A percentile compares a stretch with the other conserved stretches of the same genome.
These are phyloP conservation scores for Pichia sp. DNA, from an alignment of 1,139 yeast genomes.

Conservation along the genomic window DNA sequence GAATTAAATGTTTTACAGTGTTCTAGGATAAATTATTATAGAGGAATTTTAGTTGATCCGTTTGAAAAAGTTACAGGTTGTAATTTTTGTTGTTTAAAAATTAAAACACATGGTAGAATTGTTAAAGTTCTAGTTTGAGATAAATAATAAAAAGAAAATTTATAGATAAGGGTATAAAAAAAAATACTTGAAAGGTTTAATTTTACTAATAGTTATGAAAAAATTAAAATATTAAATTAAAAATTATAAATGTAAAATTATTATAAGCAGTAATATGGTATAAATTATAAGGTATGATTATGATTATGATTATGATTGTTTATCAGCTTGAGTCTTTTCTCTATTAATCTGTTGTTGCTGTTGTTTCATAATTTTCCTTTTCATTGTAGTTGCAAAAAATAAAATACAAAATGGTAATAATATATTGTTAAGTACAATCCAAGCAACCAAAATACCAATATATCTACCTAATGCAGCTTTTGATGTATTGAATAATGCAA, in stretches of 20 bases:
- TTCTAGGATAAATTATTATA: constrained; percentile 38
- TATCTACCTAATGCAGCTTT: constrained; percentile 42
- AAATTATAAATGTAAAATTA: too few species aligned
- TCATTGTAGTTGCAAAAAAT: constrained; percentile 28
- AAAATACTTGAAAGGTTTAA: too few species aligned
- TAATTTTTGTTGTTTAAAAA: constrained; percentile 52
- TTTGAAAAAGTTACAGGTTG: constrained; percentile 43
- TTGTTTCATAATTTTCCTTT: constrained; percentile 16
- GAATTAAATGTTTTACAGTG: constrained; percentile 64
- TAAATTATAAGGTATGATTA: too few species aligned
- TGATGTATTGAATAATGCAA: constrained; percentile 40
- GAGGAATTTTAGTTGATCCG: constrained; percentile 53
- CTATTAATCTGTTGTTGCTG: constrained; percentile 4
- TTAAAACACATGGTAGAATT: constrained; percentile 47
- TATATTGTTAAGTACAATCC: constrained; percentile 39
- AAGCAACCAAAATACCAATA: constrained; percentile 41
- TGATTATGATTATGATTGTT: too few species aligned
- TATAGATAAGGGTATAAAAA: background rate
- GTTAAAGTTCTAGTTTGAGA: constrained; percentile 42
- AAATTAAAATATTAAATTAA: too few species aligned
- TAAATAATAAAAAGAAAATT: background rate
- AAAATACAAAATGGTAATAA: constrained; percentile 38
- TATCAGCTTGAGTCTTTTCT: background rate
- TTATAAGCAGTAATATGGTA: too few species aligned
- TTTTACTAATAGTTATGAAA: too few species aligned